phyloP scores from a whole-genome alignment of 495 filamentous ascomycete genomes.

The Xylaria longipes region DNA sequence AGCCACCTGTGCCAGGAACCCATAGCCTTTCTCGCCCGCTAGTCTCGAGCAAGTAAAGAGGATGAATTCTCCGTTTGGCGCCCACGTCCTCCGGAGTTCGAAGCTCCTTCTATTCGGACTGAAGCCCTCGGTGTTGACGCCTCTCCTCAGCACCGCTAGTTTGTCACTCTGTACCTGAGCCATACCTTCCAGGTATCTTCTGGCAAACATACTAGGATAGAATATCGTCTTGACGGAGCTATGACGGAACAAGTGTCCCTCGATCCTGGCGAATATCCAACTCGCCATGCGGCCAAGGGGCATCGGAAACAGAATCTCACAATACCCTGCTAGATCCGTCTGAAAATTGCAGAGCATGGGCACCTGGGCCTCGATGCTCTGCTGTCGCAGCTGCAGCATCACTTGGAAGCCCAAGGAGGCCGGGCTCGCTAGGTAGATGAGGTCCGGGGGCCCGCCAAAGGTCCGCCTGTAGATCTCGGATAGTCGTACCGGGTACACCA shows the following conservation, averaged over 20 bases:
- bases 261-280: slow-evolving; percentile 59
- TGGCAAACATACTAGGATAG: slow-evolving; percentile 64
- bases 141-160: slow-evolving; percentile 61
- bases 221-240: slow-evolving; percentile 64
- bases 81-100: slow-evolving; percentile 53
- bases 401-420: slow-evolving; percentile 70
- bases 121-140: slow-evolving; percentile 66
- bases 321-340: slow-evolving; percentile 68
- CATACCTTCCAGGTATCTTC: slow-evolving; percentile 58
- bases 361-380: slow-evolving; percentile 54
- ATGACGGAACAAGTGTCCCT: slow-evolving; percentile 66
- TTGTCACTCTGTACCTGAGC: slow-evolving; percentile 54
- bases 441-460: slow-evolving; percentile 55
- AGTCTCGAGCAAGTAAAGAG: slow-evolving; percentile 65
- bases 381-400: slow-evolving; percentile 61
- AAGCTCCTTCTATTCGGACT: slow-evolving; percentile 55
- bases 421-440: slow-evolving; percentile 69
- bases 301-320: slow-evolving; percentile 64
- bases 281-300: slow-evolving; percentile 62
- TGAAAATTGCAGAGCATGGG: slow-evolving; percentile 68
- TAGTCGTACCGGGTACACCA: slow-evolving; percentile 67
- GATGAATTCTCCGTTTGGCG: slow-evolving; percentile 64
- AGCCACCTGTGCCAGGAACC: slow-evolving; percentile 62
- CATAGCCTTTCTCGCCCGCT: slow-evolving; percentile 70
- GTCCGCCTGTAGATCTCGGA: slow-evolving; percentile 58